phyloP scores from a whole-genome alignment of 2,329 filamentous ascomycete genomes.

The Aspergillus luchuensis region DNA sequence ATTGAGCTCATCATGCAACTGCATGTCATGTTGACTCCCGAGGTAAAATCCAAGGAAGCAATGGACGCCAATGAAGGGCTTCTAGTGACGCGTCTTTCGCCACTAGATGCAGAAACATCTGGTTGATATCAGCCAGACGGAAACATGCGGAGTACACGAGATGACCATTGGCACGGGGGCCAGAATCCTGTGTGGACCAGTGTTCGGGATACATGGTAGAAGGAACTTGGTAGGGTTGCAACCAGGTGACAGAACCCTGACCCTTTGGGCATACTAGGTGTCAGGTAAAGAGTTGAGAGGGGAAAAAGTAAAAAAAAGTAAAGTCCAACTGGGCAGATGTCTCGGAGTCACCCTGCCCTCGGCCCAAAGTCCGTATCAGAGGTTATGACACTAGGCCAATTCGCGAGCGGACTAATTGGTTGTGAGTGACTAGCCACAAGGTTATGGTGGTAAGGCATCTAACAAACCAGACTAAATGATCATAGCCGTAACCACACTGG shows the following conservation, averaged over 20 bases:
- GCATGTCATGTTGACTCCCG: conserved; percentile 15
- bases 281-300: conserved; percentile 14
- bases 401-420: conserved; percentile 23
- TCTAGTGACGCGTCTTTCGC: conserved; percentile 36
- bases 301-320: not conserved
- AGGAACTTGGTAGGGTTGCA: conserved; percentile 25
- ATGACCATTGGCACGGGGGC: conserved; percentile 19
- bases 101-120: conserved; percentile 32
- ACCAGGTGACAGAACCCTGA: conserved; percentile 24
- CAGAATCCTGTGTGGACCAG: conserved; percentile 18
- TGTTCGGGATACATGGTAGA: conserved; percentile 12
- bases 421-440: conserved; percentile 18
- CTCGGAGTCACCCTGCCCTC: conserved; percentile 11
- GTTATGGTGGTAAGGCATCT: conserved; percentile 19
- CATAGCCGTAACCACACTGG: conserved; percentile 13
- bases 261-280: conserved; percentile 18
- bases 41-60: conserved; percentile 20
- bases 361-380: conserved; percentile 21
- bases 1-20: conserved; percentile 25
- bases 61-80: conserved; percentile 33
- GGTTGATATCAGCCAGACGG: conserved; percentile 30
- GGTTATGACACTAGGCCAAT: conserved; percentile 19
- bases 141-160: conserved; percentile 31
- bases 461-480: conserved; percentile 17
- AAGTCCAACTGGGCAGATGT: conserved; percentile 5